Base-by-base conservation (phyloP, 2,329 filamentous ascomycete genomes). In the Nigrospora sphaerica region DNA sequence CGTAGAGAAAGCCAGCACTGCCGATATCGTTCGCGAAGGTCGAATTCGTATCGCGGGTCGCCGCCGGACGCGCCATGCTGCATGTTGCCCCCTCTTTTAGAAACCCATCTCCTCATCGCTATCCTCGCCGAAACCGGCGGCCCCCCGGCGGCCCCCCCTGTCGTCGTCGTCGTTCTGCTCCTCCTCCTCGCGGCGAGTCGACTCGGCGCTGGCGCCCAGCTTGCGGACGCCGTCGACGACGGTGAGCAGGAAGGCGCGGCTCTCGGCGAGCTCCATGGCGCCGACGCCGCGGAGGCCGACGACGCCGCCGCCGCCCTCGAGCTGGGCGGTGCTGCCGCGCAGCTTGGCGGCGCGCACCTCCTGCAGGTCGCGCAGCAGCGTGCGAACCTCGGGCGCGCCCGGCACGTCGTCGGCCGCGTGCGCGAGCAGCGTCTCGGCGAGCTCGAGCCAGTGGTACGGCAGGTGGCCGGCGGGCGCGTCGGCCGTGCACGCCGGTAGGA, bases 371-470 rank as follows among this genome's bases (percentile, higher is more conserved):
- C 91, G 74, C 50, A 96, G 63, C 49, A 95, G 63, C 23, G 85
- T 78, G 7, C 91, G 74, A 9, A 95, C 83, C 54, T 83, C 80
- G 54, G 90, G 84, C 2, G 87, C 76, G 1, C 85, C 80, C 57
- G 60, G 77, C 42, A 97, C 78, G 63, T 96, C 91, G 64, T 96
- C 91, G 23, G 80, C 77, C 4, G 91, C 91, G 46, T 88, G 85
- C 40, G 91, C 86, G 2, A 98, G 78, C 39, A 98, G 72, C 62
- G 95, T 82, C 66, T 95, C 90, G 16, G 86, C 85, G 10, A 97
- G 70, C 67, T 97, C 93, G 37, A 95, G 78, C 91, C 92, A 98
- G 70, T 97, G 92, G 62, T 95, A 97, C 0, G 93, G 93, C 32
- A 98, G 72, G 13, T 83, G 80, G 36, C 82, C 81, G 1, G 81